A percentile compares a stretch with the other conserved stretches of the same genome.
Conservation (phyloP, 1,139 yeast genomes). For the Kurtzmaniella quercitrusa region DNA sequence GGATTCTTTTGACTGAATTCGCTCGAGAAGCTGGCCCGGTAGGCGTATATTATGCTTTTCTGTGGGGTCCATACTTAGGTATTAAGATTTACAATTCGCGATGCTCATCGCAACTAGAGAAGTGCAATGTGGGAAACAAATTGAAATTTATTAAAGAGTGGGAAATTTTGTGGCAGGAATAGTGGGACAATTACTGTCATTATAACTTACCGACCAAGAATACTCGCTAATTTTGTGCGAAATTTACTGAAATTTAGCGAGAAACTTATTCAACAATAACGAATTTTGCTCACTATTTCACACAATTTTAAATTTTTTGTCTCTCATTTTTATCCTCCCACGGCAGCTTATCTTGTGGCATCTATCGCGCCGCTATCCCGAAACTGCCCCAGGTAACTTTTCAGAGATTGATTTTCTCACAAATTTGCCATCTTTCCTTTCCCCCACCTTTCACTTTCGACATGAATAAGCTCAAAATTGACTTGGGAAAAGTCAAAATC, state of each 20-base stretch:
- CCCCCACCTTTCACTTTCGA: constrained; percentile 2
- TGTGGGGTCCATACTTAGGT: constrained; percentile 9
- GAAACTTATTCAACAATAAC: no score
- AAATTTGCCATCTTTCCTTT: not conserved
- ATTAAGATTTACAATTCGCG: not conserved
- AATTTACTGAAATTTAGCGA: no score
- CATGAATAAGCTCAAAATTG: constrained; percentile 35
- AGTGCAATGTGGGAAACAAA: constrained; percentile 14
- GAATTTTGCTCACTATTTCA: not conserved
- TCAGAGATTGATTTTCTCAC: not conserved
- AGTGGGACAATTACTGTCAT: constrained; percentile 7
- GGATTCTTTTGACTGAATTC: constrained; percentile 47
- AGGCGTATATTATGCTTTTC: constrained; percentile 51
- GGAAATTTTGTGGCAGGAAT: not conserved
- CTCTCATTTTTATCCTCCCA: no score
- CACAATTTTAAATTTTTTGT: no score
- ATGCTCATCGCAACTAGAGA: constrained; percentile 16
- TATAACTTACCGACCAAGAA: no score
- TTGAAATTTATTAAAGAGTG: constrained; percentile 6
- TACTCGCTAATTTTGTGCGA: no score
- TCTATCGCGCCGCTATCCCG: not conserved
- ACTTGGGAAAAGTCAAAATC: constrained; percentile 40
- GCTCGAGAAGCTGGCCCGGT: constrained; percentile 67
- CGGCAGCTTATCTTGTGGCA: not conserved
- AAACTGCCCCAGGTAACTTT: no score